A percentile compares a stretch with the other conserved stretches of the same genome.
Conservation (phyloP, 1,139 yeast species). For the Sugiyamaella grinbergsii region DNA sequence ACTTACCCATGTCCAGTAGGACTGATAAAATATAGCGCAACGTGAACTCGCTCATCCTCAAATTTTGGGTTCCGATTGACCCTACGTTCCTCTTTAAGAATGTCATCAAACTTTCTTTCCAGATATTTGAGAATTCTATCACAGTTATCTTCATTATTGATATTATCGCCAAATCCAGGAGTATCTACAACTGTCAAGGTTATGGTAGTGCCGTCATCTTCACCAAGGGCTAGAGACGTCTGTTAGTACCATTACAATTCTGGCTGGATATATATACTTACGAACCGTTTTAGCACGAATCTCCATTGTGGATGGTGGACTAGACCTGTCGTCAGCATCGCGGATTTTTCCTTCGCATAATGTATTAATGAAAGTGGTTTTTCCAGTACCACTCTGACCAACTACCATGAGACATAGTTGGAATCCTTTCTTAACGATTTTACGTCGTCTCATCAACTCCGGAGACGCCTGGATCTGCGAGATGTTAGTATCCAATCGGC, state of each 20-base stretch:
- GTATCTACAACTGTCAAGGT: slow-evolving; percentile 64
- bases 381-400: slow-evolving; percentile 79
- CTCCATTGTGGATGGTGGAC: slow-evolving; percentile 30
- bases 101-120: slow-evolving; percentile 89
- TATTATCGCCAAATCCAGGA: slow-evolving; percentile 78
- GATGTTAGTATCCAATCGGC: slow-evolving; percentile 3
- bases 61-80: slow-evolving; percentile 82
- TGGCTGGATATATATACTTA: slow-evolving; percentile 1
- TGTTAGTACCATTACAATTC: not conserved
- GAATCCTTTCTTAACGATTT: slow-evolving; percentile 82
- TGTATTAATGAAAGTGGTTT: slow-evolving; percentile 79
- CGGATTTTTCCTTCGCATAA: slow-evolving; percentile 70
- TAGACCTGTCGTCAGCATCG: slow-evolving; percentile 42
- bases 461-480: slow-evolving; percentile 26
- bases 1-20: slow-evolving; percentile 70
- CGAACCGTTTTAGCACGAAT: slow-evolving; percentile 25
- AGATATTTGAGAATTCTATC: slow-evolving; percentile 71
- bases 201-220: slow-evolving; percentile 64
- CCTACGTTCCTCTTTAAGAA: slow-evolving; percentile 86
- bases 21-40: slow-evolving; percentile 65
- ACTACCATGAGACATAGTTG: slow-evolving; percentile 78
- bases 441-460: slow-evolving; percentile 55
- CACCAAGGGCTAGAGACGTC: slow-evolving; percentile 32
- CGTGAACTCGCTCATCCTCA: slow-evolving; percentile 74
- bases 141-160: slow-evolving; percentile 61